phyloP scores from a whole-genome alignment of 2,329 filamentous ascomycete species.

The Balansia obtecta region DNA sequence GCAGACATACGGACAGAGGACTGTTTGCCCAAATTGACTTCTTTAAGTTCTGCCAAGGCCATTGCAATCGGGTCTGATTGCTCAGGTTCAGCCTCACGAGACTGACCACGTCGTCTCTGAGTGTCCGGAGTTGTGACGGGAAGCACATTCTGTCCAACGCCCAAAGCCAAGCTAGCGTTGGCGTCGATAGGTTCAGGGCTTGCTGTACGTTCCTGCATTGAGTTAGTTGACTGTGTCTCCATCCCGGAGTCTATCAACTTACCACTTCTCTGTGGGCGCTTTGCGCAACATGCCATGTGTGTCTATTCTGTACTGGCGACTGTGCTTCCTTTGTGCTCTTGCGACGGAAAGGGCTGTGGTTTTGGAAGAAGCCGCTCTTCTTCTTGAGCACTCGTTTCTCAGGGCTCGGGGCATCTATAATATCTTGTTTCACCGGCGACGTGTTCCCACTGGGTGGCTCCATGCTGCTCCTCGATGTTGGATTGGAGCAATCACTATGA shows the following conservation, averaged over 20 bases:
- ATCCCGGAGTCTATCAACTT: not conserved
- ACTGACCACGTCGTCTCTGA: constrained; percentile 21
- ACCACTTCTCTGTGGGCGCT: constrained; percentile 9
- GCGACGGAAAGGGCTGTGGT: constrained; percentile 80
- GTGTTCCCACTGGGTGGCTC: constrained; percentile 63
- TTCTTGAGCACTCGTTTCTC: constrained; percentile 58
- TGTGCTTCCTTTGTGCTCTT: constrained; percentile 72
- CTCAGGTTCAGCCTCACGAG: constrained; percentile 32
- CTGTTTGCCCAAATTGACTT: constrained; percentile 63
- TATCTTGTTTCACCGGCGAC: constrained; percentile 59
- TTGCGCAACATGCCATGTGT: constrained; percentile 43
- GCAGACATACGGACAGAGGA: constrained; percentile 78
- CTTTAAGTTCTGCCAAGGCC: constrained; percentile 86
- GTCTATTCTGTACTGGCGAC: constrained; percentile 31
- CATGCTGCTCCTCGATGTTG: constrained; percentile 77
- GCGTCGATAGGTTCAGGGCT: constrained; percentile 86
- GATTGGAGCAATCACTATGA: constrained; percentile 80
- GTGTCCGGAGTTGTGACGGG: constrained; percentile 72
- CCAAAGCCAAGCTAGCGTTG: constrained; percentile 82
- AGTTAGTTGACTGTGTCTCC: not conserved
- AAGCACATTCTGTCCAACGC: constrained; percentile 92
- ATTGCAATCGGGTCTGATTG: constrained; percentile 81
- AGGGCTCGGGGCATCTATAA: constrained; percentile 33
- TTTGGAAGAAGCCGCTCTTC: constrained; percentile 83
- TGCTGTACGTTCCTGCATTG: constrained; percentile 29